phyloP scores from a whole-genome alignment of 352 stramenopile genomes.

The Halophytophthora batemanensis region DNA sequence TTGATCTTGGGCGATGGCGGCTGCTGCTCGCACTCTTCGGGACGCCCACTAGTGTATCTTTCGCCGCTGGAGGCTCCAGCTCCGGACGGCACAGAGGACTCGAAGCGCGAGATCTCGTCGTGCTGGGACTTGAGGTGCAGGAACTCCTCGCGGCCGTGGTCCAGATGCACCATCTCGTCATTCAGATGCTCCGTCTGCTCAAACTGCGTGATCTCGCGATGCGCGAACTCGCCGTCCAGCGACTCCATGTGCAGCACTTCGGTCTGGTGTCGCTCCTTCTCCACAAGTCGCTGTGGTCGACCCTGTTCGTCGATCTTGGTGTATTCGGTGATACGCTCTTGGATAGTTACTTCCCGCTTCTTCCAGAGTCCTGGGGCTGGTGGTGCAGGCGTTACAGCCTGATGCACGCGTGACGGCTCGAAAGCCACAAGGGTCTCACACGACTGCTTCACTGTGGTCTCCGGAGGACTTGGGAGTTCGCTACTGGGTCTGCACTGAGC shows the following conservation, averaged over 20 bases:
- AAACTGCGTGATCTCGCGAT: slow-evolving; percentile 85
- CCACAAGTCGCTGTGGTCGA: slow-evolving; percentile 66
- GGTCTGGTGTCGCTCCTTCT: slow-evolving; percentile 82
- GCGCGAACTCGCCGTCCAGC: slow-evolving; percentile 69
- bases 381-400: slow-evolving; percentile 38
- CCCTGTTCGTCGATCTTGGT: slow-evolving; percentile 86
- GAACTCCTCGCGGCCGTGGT: slow-evolving; percentile 78
- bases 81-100: slow-evolving; percentile 54
- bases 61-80: slow-evolving; percentile 4
- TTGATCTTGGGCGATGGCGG: slow-evolving; percentile 78
- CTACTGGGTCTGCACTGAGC: slow-evolving; percentile 8
- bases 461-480: slow-evolving; percentile 19
- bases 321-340: slow-evolving; percentile 85
- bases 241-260: slow-evolving; percentile 87
- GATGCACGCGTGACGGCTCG: slow-evolving; percentile 31
- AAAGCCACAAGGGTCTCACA: slow-evolving; percentile 43
- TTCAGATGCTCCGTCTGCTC: slow-evolving; percentile 82
- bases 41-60: slow-evolving; percentile 7
- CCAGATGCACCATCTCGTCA: slow-evolving; percentile 78
- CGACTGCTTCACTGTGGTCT: background rate
- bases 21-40: slow-evolving; percentile 72
- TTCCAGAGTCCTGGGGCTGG: slow-evolving; percentile 78
- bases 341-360: slow-evolving; percentile 85
- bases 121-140: slow-evolving; percentile 79
- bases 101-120: slow-evolving; percentile 83